A percentile compares a stretch with the other conserved stretches of the same genome.
These are phyloP conservation scores for Adansonia gregorii DNA, from an alignment of 441 rosid genomes.

Conservation along the genomic window DNA sequence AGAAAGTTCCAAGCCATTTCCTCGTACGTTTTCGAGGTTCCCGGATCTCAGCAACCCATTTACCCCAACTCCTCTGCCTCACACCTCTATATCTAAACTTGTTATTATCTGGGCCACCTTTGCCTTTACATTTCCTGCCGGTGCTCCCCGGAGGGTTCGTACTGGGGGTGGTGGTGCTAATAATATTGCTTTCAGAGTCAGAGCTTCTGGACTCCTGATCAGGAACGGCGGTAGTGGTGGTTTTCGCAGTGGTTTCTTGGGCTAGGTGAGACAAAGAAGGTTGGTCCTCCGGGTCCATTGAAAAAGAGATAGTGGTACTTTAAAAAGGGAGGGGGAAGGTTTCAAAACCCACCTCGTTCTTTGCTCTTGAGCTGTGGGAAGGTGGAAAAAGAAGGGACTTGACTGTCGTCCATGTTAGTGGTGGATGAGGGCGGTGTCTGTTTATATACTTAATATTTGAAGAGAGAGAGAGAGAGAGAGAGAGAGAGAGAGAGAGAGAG, in stretches of 20 bases:
- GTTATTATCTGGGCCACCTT: slow-evolving; percentile 90
- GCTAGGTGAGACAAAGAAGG: slow-evolving; percentile 31
- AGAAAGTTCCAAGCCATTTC: slow-evolving; percentile 93
- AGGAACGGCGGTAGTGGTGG: slow-evolving; percentile 24
- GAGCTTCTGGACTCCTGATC: slow-evolving; percentile 6
- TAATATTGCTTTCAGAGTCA: slow-evolving; percentile 27
- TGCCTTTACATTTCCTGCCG: slow-evolving; percentile 59
- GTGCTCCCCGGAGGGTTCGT: slow-evolving; percentile 21
- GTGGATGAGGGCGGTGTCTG: slow-evolving; percentile 72
- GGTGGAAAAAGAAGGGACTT: slow-evolving; percentile 18
- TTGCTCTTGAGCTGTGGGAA: slow-evolving; percentile 27
- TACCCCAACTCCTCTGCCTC: slow-evolving; percentile 94
- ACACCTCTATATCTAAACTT: slow-evolving; percentile 91
- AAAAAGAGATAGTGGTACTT: slow-evolving; percentile 21
- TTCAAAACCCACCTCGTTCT: slow-evolving; percentile 36
- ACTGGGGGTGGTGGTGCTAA: neutral
- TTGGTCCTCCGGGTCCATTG: slow-evolving; percentile 30
- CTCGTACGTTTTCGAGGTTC: slow-evolving; percentile 87
- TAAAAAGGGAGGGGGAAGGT: slow-evolving; percentile 31
- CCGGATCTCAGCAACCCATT: slow-evolving; percentile 98
- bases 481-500: neutral
- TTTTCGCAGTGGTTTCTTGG: slow-evolving; percentile 35
- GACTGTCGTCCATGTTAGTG: slow-evolving; percentile 61
- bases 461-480: slow-evolving; percentile 14
- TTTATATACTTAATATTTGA: neutral